Evolutionary conservation across 257 asterid species (phyloP), one percentile per base, ranked within the genome.

Genomic region (Oldenlandia corymbosa): DNA sequence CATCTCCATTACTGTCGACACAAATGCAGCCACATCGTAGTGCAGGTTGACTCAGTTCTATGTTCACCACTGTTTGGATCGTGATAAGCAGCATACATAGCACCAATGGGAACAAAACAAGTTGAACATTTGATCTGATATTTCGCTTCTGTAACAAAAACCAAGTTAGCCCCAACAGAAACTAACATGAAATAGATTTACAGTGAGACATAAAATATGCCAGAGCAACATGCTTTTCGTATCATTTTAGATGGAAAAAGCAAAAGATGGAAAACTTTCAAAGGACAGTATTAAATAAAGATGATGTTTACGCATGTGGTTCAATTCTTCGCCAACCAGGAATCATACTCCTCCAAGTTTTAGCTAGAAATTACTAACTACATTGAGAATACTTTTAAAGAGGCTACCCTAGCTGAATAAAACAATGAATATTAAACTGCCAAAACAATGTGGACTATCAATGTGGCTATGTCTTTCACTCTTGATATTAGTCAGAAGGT

Each of bases 21-120:
- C 97, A 89, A 55, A 75, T 68, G 81, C 99, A 93, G 61, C 97
- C 99, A 76, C 99, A 93, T 78, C 76, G 81, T 60, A 83, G 82
- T 59, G 84, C 66, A 57, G 96, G 86, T 70, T 82, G 85, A 79
- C 90, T 87, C 56, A 92, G 77, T 65, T 82, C 83, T 4, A 13
- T 76, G 79, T 93, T 88, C 72, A 93, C 82, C 66, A 87, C 23
- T 4, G 2, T 63, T 78, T 93, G 99, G 75, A 93, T 70, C 77
- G 85, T 72, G 64, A 84, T 76, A 68, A 93, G 95, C 84, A 93
- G 67, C 69, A 77, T 36, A 68, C 95, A 87, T 57, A 93, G 83
- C 52, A 85, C 30, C 18, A 90, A 0, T 41, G 99, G 99, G 77
- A 84, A 78, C 32, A 70, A 3, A 55, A 86, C 71, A 28, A 93